Conservation (phyloP, 2,329 filamentous ascomycete species). For the Aureobasidium mangrovei region DNA sequence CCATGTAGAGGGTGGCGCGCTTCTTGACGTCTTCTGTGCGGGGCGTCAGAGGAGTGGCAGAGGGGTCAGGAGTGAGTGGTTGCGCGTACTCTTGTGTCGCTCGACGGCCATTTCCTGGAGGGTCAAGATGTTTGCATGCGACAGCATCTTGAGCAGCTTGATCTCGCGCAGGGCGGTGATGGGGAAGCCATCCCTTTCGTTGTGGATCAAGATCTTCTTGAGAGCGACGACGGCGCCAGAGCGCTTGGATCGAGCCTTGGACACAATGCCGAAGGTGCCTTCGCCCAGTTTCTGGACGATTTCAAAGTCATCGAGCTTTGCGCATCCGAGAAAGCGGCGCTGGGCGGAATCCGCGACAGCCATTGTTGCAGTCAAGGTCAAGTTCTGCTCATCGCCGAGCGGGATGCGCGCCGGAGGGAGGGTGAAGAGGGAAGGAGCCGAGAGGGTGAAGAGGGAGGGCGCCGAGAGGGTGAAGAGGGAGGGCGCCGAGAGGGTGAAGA, state of each 20-base stretch:
- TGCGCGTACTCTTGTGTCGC: conserved; percentile 61
- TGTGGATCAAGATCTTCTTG: conserved; percentile 99
- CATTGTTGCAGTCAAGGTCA: background rate
- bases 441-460: background rate
- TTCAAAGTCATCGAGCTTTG: conserved; percentile 71
- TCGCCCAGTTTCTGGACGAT: conserved; percentile 75
- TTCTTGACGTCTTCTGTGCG: conserved; percentile 38
- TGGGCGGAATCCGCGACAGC: conserved; percentile 38
- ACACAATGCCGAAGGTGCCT: conserved; percentile 93
- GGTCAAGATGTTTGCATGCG: conserved; percentile 76
- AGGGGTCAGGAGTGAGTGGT: conserved; percentile 13
- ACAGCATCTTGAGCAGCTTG: conserved; percentile 92
- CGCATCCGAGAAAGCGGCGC: conserved; percentile 71
- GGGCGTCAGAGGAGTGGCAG: background rate
- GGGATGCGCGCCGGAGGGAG: background rate
- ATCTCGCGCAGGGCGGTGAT: conserved; percentile 96
- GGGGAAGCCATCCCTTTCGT: conserved; percentile 98
- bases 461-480: background rate
- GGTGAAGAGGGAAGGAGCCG: background rate
- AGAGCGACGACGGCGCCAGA: conserved; percentile 71
- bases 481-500: background rate
- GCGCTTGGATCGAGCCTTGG: conserved; percentile 72
- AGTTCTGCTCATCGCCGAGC: background rate
- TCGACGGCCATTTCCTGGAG: conserved; percentile 97
- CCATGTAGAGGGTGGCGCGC: conserved; percentile 92